These are phyloP conservation scores for Fabrea salina DNA, from an alignment of 169 alveolate species.

Conservation along the genomic window DNA sequence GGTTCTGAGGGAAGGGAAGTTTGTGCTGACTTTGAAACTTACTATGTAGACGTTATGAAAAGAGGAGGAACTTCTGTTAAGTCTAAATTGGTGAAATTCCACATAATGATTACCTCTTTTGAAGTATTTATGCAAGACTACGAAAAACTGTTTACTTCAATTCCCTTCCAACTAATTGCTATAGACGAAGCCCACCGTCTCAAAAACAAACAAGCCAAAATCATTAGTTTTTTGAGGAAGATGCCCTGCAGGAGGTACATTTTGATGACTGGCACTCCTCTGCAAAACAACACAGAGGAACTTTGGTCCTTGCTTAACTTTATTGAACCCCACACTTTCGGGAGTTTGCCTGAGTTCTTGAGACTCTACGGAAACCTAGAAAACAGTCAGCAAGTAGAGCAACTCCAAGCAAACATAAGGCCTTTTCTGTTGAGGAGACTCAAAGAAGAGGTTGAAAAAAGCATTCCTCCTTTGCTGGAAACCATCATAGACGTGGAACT, in stretches of 20 bases:
- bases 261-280: slow-evolving; percentile 90
- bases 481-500: slow-evolving; percentile 91
- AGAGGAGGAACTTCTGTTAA: slow-evolving; percentile 59
- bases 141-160: slow-evolving; percentile 61
- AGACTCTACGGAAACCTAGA: slow-evolving; percentile 80
- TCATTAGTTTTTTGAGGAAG: slow-evolving; percentile 72
- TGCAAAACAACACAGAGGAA: slow-evolving; percentile 89
- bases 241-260: slow-evolving; percentile 84
- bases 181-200: slow-evolving; percentile 92
- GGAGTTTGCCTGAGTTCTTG: slow-evolving; percentile 70
- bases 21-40: slow-evolving; percentile 77
- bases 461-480: slow-evolving; percentile 91
- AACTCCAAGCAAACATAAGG: slow-evolving; percentile 72
- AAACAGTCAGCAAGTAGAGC: slow-evolving; percentile 69
- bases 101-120: slow-evolving; percentile 80
- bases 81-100: slow-evolving; percentile 65
- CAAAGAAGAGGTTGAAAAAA: slow-evolving; percentile 87
- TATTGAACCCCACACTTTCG: slow-evolving; percentile 82
- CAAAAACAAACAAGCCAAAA: slow-evolving; percentile 87
- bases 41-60: slow-evolving; percentile 73
- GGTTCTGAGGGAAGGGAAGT: slow-evolving; percentile 86
- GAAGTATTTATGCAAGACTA: slow-evolving; percentile 86
- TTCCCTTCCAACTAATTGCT: slow-evolving; percentile 83
- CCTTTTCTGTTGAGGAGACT: slow-evolving; percentile 88
- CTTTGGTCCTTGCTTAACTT: slow-evolving; percentile 85